Evolutionary conservation across 2,329 filamentous ascomycete genomes (phyloP).

Genomic region (Xylaria sp.): DNA sequence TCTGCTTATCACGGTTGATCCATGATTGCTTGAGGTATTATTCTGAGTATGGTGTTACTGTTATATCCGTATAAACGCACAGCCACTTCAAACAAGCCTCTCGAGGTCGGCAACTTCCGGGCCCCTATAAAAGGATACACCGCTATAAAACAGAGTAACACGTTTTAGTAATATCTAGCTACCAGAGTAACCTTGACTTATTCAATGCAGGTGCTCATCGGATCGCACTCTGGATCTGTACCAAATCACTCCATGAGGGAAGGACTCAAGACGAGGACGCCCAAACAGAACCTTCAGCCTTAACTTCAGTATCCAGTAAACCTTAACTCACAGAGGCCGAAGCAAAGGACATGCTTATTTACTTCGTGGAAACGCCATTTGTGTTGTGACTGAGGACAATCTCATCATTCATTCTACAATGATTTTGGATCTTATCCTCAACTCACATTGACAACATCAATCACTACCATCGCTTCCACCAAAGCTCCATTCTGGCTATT

Average conservation of each 20-base stretch:
- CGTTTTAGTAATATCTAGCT: too few relatives aligned
- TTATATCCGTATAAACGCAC: too few relatives aligned
- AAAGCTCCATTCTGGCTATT: background rate
- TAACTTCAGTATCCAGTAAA: background rate
- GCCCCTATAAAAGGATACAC: too few relatives aligned
- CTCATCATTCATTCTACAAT: slow-evolving; percentile 1
- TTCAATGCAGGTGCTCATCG: too few relatives aligned
- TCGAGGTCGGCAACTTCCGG: too few relatives aligned
- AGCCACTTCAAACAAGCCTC: too few relatives aligned
- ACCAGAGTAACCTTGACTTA: too few relatives aligned
- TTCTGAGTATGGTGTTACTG: too few relatives aligned
- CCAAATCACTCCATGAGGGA: background rate
- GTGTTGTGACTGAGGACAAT: background rate
- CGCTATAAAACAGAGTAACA: too few relatives aligned
- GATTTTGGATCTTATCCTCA: slow-evolving; percentile 11
- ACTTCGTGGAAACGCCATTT: background rate
- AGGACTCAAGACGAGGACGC: background rate
- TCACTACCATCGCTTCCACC: background rate
- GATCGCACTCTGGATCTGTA: too few relatives aligned
- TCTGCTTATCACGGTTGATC: too few relatives aligned
- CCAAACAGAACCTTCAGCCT: background rate
- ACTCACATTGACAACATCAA: background rate
- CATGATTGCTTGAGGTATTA: too few relatives aligned
- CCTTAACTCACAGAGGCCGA: background rate
- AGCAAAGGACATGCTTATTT: background rate